Conservation (phyloP, 495 filamentous ascomycete species). For the Penicillium diatomitis region DNA sequence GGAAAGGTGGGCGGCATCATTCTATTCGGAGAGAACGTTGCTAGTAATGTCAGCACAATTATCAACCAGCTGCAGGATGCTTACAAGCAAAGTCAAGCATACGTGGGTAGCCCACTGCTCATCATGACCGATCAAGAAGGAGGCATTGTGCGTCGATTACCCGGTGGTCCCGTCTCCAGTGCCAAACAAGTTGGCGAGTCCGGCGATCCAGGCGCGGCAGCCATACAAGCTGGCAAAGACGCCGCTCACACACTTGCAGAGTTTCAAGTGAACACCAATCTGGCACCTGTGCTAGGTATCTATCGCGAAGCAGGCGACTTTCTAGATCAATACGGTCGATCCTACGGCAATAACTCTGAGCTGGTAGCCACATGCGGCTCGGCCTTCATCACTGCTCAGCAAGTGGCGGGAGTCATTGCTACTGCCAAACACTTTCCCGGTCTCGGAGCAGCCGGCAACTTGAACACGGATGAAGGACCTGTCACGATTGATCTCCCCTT, state of each 20-base stretch:
- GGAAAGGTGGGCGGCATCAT: slow-evolving; percentile 28
- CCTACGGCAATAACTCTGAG: slow-evolving; percentile 18
- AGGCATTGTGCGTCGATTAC: slow-evolving; percentile 20
- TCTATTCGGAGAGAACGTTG: slow-evolving; percentile 28
- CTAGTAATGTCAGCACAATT: slow-evolving; percentile 9
- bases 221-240: slow-evolving; percentile 16
- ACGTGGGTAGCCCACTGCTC: slow-evolving; percentile 18
- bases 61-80: slow-evolving; percentile 17
- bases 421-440: slow-evolving; percentile 28
- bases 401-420: slow-evolving; percentile 23
- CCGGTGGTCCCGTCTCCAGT: slow-evolving; percentile 21
- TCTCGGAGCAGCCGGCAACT: slow-evolving; percentile 14
- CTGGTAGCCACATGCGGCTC: slow-evolving; percentile 15
- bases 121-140: slow-evolving; percentile 35
- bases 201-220: slow-evolving; percentile 10
- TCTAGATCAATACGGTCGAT: slow-evolving; percentile 18
- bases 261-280: slow-evolving; percentile 21
- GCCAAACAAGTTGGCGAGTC: slow-evolving; percentile 22
- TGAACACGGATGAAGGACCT: slow-evolving; percentile 24
- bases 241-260: slow-evolving; percentile 14
- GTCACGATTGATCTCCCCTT: slow-evolving; percentile 21
- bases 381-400: slow-evolving; percentile 22
- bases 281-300: slow-evolving; percentile 25
- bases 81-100: slow-evolving; percentile 16
- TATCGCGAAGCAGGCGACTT: slow-evolving; percentile 24